Evolutionary conservation across 768 basidiomycete species (phyloP).

Genomic region (Leccinum incarnatum): DNA sequence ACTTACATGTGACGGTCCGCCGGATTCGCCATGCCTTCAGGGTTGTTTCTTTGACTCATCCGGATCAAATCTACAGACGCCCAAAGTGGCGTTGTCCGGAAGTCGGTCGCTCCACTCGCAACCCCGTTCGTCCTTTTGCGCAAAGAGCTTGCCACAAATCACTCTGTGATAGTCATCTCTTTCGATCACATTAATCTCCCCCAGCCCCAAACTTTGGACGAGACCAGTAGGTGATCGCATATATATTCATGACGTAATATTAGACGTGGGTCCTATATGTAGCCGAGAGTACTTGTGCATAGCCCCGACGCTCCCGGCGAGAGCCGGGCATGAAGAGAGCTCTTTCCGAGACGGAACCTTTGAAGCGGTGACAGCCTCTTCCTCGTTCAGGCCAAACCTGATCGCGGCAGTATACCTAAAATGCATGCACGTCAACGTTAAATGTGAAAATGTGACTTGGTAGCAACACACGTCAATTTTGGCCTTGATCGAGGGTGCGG

Average conservation of each 20-base stretch:
- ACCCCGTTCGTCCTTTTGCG: not conserved
- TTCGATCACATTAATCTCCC: slow-evolving; percentile 2
- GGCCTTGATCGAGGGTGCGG: not conserved
- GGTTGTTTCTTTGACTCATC: slow-evolving; percentile 7
- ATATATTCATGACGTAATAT: slow-evolving; percentile 14
- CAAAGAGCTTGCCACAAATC: not conserved
- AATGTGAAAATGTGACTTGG: not conserved
- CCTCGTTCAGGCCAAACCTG: not conserved
- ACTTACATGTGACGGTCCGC: not conserved
- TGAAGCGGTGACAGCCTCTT: slow-evolving; percentile 7
- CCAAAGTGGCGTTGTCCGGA: slow-evolving; percentile 2
- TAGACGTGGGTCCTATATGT: slow-evolving; percentile 3
- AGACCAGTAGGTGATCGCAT: not conserved
- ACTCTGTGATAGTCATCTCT: not conserved
- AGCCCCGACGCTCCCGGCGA: slow-evolving; percentile 9
- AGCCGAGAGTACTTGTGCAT: slow-evolving; percentile 11
- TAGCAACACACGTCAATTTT: not conserved
- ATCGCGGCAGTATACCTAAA: not conserved
- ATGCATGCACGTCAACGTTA: not conserved
- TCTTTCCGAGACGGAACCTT: not conserved
- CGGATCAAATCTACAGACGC: slow-evolving; percentile 12
- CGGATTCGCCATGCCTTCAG: slow-evolving; percentile 20
- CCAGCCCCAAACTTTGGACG: not conserved
- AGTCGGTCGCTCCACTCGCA: not conserved
- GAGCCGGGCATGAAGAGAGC: not conserved